Percentiles rank a stretch among this genome's conserved stretches.
Conservation (phyloP, 306 rosid species). For the Rosa persica region DNA sequence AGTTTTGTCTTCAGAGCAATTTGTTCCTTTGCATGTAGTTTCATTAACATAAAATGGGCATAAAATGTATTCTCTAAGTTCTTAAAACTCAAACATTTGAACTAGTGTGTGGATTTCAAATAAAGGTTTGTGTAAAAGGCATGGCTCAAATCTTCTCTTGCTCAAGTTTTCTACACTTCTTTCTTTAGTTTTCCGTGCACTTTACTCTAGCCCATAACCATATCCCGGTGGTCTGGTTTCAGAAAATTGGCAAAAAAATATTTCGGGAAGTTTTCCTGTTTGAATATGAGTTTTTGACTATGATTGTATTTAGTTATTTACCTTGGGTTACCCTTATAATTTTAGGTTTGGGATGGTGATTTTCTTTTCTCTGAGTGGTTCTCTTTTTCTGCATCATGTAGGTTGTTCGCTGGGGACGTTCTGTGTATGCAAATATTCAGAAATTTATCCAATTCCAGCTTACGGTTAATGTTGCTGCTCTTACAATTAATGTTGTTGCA, state of each 20-base stretch:
- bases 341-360: background rate
- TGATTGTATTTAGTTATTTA: background rate
- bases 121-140: background rate
- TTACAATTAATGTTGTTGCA: constrained; percentile 91
- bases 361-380: constrained; percentile 6
- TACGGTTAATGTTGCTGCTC: constrained; percentile 97
- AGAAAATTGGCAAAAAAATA: background rate
- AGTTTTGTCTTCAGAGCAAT: background rate
- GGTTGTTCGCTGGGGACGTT: constrained; percentile 99
- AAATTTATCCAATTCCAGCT: constrained; percentile 98
- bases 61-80: background rate
- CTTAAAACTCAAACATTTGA: background rate
- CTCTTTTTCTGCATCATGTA: constrained; percentile 32
- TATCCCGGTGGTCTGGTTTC: background rate
- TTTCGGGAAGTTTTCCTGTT: background rate
- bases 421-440: constrained; percentile 97
- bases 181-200: background rate
- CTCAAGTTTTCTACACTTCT: background rate
- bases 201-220: background rate
- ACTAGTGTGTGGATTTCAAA: background rate
- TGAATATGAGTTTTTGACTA: background rate
- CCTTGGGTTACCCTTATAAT: background rate
- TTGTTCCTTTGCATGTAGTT: background rate
- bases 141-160: background rate
- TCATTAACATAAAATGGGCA: background rate